Evolutionary conservation across 768 basidiomycete species (phyloP).

Genomic region (Tulasnella calospora): DNA sequence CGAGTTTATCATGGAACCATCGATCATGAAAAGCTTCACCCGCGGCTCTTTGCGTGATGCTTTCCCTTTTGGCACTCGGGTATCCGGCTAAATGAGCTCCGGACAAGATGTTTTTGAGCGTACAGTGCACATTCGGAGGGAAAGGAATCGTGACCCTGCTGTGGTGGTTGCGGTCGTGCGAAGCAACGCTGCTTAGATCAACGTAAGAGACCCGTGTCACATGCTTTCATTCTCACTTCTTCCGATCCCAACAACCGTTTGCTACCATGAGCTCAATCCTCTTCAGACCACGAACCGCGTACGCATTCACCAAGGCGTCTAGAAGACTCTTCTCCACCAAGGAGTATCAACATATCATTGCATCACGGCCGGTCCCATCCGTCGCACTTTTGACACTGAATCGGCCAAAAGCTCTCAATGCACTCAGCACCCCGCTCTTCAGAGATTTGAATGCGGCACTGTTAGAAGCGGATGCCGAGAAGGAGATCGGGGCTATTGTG

Average conservation of each 20-base stretch:
- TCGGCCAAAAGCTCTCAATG: conserved; percentile 85
- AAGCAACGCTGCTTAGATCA: background rate
- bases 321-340: conserved; percentile 9
- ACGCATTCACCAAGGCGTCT: background rate
- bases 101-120: too few species aligned
- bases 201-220: background rate
- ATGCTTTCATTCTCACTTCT: background rate
- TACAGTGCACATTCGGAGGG: too few species aligned
- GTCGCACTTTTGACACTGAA: conserved; percentile 72
- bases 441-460: conserved; percentile 41
- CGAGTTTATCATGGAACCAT: too few species aligned
- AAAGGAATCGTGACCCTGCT: too few species aligned
- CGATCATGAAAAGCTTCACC: too few species aligned
- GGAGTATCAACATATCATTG: conserved; percentile 20
- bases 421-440: conserved; percentile 71
- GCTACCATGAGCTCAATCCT: conserved; percentile 19
- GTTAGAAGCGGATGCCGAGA: conserved; percentile 36
- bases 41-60: too few species aligned
- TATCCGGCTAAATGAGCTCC: too few species aligned
- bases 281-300: conserved; percentile 3
- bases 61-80: too few species aligned
- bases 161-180: background rate
- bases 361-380: conserved; percentile 36
- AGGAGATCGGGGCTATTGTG: conserved; percentile 42
- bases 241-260: background rate